Percentiles rank a stretch among this genome's conserved stretches.
These are phyloP conservation scores for Sphagnum fallax DNA, from an alignment of 228 moss, liverwort and hornwort genomes.

Conservation along the genomic window DNA sequence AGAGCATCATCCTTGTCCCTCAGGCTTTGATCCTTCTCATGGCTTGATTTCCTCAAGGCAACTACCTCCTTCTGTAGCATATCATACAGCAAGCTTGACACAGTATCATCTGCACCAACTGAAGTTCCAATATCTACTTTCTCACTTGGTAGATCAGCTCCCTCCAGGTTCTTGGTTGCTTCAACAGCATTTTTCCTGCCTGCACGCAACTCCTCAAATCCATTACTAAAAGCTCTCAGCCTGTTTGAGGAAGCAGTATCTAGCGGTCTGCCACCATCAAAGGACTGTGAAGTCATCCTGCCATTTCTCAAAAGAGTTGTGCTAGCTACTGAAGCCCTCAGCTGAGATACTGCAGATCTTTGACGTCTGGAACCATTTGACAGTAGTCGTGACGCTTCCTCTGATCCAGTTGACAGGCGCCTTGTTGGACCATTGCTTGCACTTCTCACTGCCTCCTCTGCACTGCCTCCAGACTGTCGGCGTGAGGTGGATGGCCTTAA, in stretches of 20 bases:
- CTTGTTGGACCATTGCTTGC: conserved; percentile 80
- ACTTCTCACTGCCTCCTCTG: conserved; percentile 68
- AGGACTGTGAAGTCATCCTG: conserved; percentile 85
- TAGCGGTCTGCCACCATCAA: conserved; percentile 84
- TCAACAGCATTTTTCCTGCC: conserved; percentile 39
- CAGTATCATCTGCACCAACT: conserved; percentile 56
- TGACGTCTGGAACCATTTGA: conserved; percentile 93
- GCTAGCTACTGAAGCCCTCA: conserved; percentile 81
- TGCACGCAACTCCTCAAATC: conserved; percentile 75
- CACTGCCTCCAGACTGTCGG: conserved; percentile 29
- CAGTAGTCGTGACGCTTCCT: conserved; percentile 83
- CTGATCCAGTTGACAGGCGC: conserved; percentile 67
- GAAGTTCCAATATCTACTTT: conserved; percentile 25
- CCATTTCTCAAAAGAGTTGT: conserved; percentile 79
- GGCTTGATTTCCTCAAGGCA: conserved; percentile 63
- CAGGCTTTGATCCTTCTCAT: conserved; percentile 95
- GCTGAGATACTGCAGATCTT: conserved; percentile 73
- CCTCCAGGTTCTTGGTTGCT: conserved; percentile 49
- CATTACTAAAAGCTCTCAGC: conserved; percentile 68
- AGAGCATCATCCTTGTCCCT: conserved; percentile 99
- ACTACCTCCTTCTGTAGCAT: conserved; percentile 97
- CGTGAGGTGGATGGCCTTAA: conserved; percentile 55
- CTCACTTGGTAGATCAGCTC: conserved; percentile 50
- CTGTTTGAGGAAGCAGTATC: conserved; percentile 57
- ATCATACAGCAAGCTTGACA: conserved; percentile 88